Base-by-base conservation (phyloP, 306 rosid genomes). In the Gillenia trifoliata region DNA sequence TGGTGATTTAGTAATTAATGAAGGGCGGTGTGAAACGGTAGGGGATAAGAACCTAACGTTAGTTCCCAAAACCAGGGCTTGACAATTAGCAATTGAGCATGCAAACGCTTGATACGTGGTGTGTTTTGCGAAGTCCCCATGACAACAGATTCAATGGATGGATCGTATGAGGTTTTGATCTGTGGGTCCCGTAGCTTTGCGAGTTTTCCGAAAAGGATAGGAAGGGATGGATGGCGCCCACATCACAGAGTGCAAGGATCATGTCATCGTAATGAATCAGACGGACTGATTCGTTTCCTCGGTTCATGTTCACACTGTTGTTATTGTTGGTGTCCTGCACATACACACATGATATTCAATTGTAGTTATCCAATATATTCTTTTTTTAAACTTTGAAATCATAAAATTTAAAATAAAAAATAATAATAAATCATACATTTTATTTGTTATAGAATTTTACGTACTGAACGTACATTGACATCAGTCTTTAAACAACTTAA, bases 41-140 rank as follows among this genome's bases (percentile, higher is more conserved):
- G 83, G 66, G 68, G 91, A 88, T 87, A 87, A 91, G 85, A 71
- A 76, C 75, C 75, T 70, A 16, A 78, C 68, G 64, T 54, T 85
- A 81, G 70, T 77, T 84, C 50, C 86, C 65, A 75, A 81, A 85
- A 29, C 22, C 61, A 55, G 61, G 50, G 49, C 12, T 29, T 79
- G 88, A 71, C 40, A 74, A 75, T 71, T 83, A 63, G 65, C 71
- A 68, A n/a, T 55, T 55, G 8, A 9, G 29, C 29, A 22, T 20
- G 6, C 15, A 22, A 23, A 22, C 22, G 26, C 29, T 23, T 67
- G 28, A 77, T 76, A 81, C 91, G 81, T 85, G 90, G 19, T 15
- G 85, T 66, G 59, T 52, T 28, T 66, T 61, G 75, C 69, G n/a
- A 8, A 63, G 66, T 43, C 52, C 77, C 81, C 77, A 65, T 60